These are phyloP conservation scores for Desmodesmus armatus DNA, from an alignment of 139 green algal species.

Conservation along the genomic window DNA sequence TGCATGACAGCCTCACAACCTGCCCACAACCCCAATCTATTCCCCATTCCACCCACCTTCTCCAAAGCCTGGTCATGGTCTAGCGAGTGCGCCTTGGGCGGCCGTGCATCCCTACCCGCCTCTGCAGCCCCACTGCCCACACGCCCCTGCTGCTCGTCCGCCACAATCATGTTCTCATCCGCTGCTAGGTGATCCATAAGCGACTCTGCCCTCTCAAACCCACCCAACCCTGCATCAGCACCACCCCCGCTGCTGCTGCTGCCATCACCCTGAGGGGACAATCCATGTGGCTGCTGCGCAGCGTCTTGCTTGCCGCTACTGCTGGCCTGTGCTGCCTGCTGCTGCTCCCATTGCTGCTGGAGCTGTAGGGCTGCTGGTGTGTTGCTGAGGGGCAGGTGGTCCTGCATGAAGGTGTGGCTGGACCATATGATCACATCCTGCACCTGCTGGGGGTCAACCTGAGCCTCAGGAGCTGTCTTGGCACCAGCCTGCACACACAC, in stretches of 20 bases:
- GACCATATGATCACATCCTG: conserved; percentile 28
- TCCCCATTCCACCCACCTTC: conserved; percentile 18
- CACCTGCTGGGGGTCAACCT: background rate
- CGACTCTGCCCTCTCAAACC: background rate
- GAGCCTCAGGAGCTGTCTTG: background rate
- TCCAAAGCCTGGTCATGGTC: conserved; percentile 14
- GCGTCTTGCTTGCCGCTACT: background rate
- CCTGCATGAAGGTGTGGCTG: conserved; percentile 23
- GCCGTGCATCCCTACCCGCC: background rate
- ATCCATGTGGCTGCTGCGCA: conserved; percentile 8
- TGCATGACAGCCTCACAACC: too few species aligned
- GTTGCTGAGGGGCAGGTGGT: conserved; percentile 17
- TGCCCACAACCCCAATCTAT: too few species aligned
- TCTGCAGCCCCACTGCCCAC: background rate
- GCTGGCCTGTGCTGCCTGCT: background rate
- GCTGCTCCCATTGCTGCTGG: background rate
- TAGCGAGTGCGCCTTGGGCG: background rate
- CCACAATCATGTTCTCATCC: conserved; percentile 32
- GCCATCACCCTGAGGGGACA: background rate
- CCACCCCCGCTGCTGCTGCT: background rate
- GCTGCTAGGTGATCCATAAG: conserved; percentile 28
- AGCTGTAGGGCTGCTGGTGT: background rate
- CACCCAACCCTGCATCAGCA: background rate
- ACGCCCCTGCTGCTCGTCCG: conserved; percentile 29
- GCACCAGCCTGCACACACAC: conserved; percentile 31